Evolutionary conservation across 257 asterid genomes (phyloP), one percentile per base, ranked within the genome.

Genomic region (Craterostigma plantagineum): DNA sequence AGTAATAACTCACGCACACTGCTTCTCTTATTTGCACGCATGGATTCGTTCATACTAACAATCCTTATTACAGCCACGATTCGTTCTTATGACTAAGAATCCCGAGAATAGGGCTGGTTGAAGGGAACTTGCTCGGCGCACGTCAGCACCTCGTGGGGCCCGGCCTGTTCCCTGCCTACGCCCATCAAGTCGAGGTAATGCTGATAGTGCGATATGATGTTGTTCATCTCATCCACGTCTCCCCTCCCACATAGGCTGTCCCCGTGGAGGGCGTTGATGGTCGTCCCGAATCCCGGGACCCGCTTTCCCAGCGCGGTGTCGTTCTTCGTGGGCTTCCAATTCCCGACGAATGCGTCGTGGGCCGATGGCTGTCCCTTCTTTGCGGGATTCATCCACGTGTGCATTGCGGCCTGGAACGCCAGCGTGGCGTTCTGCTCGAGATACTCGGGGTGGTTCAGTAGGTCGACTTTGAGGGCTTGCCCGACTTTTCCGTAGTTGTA

Each of bases 401-500:
- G 70, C 0, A 87, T 87, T 10, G 93, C 93, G 13, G 91, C 76
- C 50, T 69, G 81, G 76, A 79, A 87, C 11, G 93, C 93, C 38
- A 82, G 57, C 33, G 98, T 87, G 3, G 98, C 95, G 14, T 87
- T 87, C 50, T 87, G 93, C 52, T 87, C 98, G 8, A 87, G 46
- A 72, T 76, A 73, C 48, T 87, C 97, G 0, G 95, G 98, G 63
- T 87, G 98, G 76, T 58, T 72, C 74, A 82, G 45, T 59, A 87
- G 42, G 52, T 87, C 98, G 18, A 45, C 59, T 66, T 79, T 74
- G 0, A 87, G 51, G 61, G 63, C 91, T 53, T 73, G 72, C 7
- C 93, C 98, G 10, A 57, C 46, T 14, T 36, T 46, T 17, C 86
- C 86, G 14, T 87, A 87, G 36, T 76, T 79, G 43, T 56, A 67